Evolutionary conservation across 805 yeast species (phyloP).

Genomic region (Starmerella vitae): DNA sequence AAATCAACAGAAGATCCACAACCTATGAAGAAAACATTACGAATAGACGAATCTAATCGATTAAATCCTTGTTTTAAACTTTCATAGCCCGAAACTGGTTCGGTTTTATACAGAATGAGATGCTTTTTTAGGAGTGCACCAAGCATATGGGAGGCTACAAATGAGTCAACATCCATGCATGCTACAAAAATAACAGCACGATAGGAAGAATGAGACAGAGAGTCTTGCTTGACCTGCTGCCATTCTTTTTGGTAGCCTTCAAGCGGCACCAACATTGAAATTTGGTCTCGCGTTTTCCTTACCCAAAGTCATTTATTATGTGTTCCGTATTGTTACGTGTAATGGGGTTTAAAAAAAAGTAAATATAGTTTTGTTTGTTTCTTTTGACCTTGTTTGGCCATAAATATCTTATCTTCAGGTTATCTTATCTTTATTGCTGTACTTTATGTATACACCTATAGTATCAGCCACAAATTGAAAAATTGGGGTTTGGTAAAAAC

Average conservation of each 20-base stretch:
- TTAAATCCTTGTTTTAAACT: slow-evolving; percentile 52
- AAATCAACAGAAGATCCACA: slow-evolving; percentile 90
- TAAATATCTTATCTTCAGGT: too few relatives aligned
- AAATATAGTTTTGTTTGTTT: too few relatives aligned
- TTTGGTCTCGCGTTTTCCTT: too few relatives aligned
- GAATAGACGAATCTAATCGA: slow-evolving; percentile 57
- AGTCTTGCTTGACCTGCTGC: slow-evolving; percentile 50
- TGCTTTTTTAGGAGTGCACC: slow-evolving; percentile 60
- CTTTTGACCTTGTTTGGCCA: too few relatives aligned
- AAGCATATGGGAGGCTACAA: slow-evolving; percentile 75
- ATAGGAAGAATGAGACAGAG: slow-evolving; percentile 85
- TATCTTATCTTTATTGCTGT: too few relatives aligned
- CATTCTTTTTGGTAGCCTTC: slow-evolving; percentile 55
- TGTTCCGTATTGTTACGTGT: too few relatives aligned
- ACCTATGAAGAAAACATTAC: slow-evolving; percentile 68
- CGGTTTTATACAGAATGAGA: slow-evolving; percentile 70
- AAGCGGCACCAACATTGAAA: slow-evolving; percentile 73
- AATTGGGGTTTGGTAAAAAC: not conserved
- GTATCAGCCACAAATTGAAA: too few relatives aligned
- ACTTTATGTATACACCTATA: too few relatives aligned
- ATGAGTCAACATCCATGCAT: slow-evolving; percentile 78
- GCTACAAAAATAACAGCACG: slow-evolving; percentile 78
- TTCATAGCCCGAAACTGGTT: slow-evolving; percentile 85
- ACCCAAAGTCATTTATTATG: too few relatives aligned
- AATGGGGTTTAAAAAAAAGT: too few relatives aligned